Base-by-base conservation (phyloP, 2,329 filamentous ascomycete species). In the Colletotrichum agaves region DNA sequence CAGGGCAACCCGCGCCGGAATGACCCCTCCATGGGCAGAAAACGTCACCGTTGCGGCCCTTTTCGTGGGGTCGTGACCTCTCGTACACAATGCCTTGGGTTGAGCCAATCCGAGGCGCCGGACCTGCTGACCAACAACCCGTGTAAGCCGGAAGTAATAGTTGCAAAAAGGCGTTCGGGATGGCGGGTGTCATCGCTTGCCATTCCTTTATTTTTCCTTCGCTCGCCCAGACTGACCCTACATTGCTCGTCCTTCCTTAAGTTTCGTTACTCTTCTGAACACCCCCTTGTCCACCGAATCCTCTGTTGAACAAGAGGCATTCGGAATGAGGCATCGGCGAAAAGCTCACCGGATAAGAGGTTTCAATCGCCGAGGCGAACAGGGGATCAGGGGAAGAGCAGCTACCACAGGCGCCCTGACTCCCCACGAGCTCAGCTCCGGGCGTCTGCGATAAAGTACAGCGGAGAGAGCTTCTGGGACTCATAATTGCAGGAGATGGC, bases 31-130 rank as follows among this genome's bases (percentile, higher is more conserved):
- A 49, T 52, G 21, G 27, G 39, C 44, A 10, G 13, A 19, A 50
- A 67, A 67, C 59, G 50, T 63, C 63, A 63, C 44, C 15, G 49
- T 61, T 33, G 56, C 44, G 60, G 52, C 19, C 46, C 44, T 49
- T 47, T 60, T 60, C 61, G 53, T 49, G 61, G 65, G 61, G 65
- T 68, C 65, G 65, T 68, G 65, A 68, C 65, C 62, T 61, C 33
- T 55, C 41, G n/a, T 23, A 39, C 41, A 59, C 47, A 60, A 68
- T 55, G 55, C 47, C 37, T 60, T 55, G 27, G 37, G 35, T 35
- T 59, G 55, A 65, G 43, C 65, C 65, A 39, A 68, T 44, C 37
- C 55, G 61, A 55, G 23, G 61, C 61, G 53, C 21, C 49, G 15
- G 61, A 33, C 65, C 61, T 55, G 61, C 61, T 68, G 65, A 65